These are phyloP conservation scores for Lactarius deliciosus DNA, from an alignment of 768 basidiomycete genomes.

Conservation along the genomic window DNA sequence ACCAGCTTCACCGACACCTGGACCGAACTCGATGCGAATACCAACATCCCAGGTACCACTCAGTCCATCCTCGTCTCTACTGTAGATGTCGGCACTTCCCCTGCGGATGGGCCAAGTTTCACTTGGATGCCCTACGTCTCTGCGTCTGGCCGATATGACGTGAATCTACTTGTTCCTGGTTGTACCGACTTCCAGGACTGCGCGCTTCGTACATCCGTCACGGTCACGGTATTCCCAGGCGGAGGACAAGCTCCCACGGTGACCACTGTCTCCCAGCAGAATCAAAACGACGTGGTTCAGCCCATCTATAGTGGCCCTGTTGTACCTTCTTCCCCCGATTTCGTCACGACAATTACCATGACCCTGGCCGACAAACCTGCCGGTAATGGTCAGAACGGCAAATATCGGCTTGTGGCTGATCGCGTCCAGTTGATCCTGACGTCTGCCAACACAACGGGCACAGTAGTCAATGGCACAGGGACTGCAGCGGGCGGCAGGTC, in stretches of 20 bases:
- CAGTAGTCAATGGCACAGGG: conserved; percentile 37
- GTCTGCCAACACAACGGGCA: conserved; percentile 47
- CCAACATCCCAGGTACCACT: conserved; percentile 75
- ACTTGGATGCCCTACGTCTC: conserved; percentile 95
- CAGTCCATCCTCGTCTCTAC: conserved; percentile 71
- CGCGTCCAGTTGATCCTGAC: conserved; percentile 76
- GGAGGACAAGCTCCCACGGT: conserved; percentile 61
- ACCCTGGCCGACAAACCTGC: conserved; percentile 62
- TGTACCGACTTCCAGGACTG: conserved; percentile 84
- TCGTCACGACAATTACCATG: conserved; percentile 75
- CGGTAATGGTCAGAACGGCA: conserved; percentile 62
- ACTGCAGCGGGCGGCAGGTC: conserved; percentile 39
- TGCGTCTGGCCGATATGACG: conserved; percentile 78
- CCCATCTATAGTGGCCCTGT: conserved; percentile 82
- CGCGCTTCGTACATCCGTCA: conserved; percentile 71
- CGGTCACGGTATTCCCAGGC: conserved; percentile 80
- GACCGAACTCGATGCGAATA: conserved; percentile 61
- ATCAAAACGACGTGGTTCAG: conserved; percentile 55
- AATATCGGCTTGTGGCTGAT: conserved; percentile 84
- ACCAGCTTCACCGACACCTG: conserved; percentile 68
- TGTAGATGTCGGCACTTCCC: conserved; percentile 60
- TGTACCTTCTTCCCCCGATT: conserved; percentile 67
- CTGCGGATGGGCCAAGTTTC: conserved; percentile 68
- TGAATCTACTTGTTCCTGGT: conserved; percentile 85
- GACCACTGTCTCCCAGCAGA: conserved; percentile 72